Evolutionary conservation across 129 eudicot genomes (phyloP), one percentile per base, ranked within the genome.

Genomic region (Glebionis coronaria): DNA sequence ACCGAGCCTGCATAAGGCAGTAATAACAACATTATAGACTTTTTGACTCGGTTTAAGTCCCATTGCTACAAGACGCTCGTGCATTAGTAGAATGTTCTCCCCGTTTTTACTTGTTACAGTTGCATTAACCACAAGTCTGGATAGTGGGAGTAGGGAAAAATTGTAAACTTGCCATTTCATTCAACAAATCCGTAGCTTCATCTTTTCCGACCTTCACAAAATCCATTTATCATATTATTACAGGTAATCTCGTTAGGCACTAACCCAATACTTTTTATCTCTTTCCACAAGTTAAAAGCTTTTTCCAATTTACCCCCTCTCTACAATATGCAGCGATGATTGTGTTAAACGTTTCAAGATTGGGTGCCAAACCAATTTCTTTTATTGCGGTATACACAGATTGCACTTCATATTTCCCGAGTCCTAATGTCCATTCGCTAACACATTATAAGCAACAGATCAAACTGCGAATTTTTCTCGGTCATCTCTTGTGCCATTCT

Each of bases 321-420:
- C 61, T 83, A 72, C 95, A 90, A 78, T 72, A 90, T 31, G 90
- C 95, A 70, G 67, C 65, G 27, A 94, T 87, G 85, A 94, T 77
- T 51, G 90, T 87, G 84, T 94, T 94, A 75, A 79, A 90, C 18
- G 99, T 90, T 20, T 84, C 95, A 66, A 68, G 73, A 65, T 94
- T 82, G 20, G 97, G 93, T 73, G 78, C 53, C 66, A 94, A 73
- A 35, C 95, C 90, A 51, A 78, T 75, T 67, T 83, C 79, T 78
- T 71, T 67, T 76, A 87, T 73, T 73, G 79, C 88, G 62, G n/a
- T 53, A 83, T 89, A 90, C 76, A 89, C 84, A 44, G 87, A 84
- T 61, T 84, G 78, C 68, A 84, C 78, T 64, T 87, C 91, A 63
- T 84, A 87, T 50, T 85, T 80, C 20, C 94, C 95, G 18, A 64